Evolutionary conservation across 2,329 filamentous ascomycete species (phyloP), one percentile per base, ranked within the genome.

Genomic region (Talaromyces piceae): DNA sequence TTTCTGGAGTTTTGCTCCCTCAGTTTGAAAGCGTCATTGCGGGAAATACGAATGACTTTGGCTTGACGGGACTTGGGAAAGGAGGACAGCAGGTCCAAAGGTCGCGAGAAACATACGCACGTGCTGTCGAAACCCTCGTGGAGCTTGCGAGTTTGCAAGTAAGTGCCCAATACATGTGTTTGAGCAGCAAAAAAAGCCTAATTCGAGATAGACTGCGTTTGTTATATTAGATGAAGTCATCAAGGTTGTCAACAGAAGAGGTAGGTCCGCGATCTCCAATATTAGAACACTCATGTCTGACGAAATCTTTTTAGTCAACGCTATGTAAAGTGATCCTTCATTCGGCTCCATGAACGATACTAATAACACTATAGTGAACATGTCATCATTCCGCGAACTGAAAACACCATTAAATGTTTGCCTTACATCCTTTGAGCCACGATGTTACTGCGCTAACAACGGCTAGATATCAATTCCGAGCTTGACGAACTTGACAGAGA

Each of bases 161-260:
- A 68, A 47, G 68, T 41, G 41, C 9, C 26, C 27, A 51, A 22
- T 5, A 5, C 33, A 3, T 11, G 30, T 9, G 13, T 4, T 22
- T 9, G 6, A 12, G 12, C 20, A 13, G 6, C 16, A 23, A 8
- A 20, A 6, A 27, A 18, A 11, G 47, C 27, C 54, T 55, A 31
- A 54, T 60, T 8, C 54, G 53, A 52, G 11, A 23, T 61, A 85
- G 81, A 98, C 93, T 57, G 93, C 93, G 5, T 98, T 98, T 68
- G 89, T 98, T 45, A 97, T 97, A 58, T 72, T 98, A 54, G 93
- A 98, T 67, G 93, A 98, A 72, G 93, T 98, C 52, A 98, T 98
- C 75, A 98, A 98, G 76, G 90, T 97, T 23, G 93, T 98, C 50
- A 98, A 98, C 70, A 83, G 93, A 65, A 86, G 93, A 88, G 86